A percentile compares a stretch with the other conserved stretches of the same genome.
Evolutionary conservation across 768 basidiomycete genomes (phyloP).

Genomic region (Leccinum aurantiacum): DNA sequence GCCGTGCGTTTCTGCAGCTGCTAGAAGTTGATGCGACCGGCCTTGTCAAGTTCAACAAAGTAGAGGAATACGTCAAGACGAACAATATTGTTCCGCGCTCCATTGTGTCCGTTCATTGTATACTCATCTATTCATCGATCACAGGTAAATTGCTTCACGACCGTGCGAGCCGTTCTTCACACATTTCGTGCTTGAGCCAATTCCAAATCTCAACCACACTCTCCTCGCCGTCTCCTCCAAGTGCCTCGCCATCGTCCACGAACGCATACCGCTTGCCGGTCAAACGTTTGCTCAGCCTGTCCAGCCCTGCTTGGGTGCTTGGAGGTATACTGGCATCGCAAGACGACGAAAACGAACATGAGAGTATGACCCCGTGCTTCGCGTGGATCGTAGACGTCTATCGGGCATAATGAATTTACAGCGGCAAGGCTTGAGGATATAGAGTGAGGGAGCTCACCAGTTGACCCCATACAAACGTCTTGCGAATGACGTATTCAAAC

Average conservation of each 20-base stretch:
- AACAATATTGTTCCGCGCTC: conserved; percentile 77
- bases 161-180: background rate
- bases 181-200: conserved; percentile 26
- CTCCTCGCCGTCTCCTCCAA: background rate
- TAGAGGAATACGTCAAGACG: conserved; percentile 80
- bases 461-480: conserved; percentile 52
- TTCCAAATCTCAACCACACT: conserved; percentile 26
- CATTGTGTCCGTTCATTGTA: no score
- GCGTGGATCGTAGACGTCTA: conserved; percentile 51
- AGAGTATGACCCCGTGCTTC: conserved; percentile 56
- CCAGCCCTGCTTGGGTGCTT: conserved; percentile 13
- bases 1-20: conserved; percentile 76
- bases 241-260: conserved; percentile 26
- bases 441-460: conserved; percentile 37
- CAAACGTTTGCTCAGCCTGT: conserved; percentile 18
- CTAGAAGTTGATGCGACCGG: conserved; percentile 91
- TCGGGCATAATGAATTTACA: background rate
- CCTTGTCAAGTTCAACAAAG: conserved; percentile 87
- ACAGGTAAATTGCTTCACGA: conserved; percentile 20
- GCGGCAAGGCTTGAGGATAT: background rate
- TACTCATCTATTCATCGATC: no score
- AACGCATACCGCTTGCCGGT: conserved; percentile 42
- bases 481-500: conserved; percentile 64
- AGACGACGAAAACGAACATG: conserved; percentile 14
- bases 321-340: background rate